A percentile compares a stretch with the other conserved stretches of the same genome.
These are phyloP conservation scores for Fusarium buxicola DNA, from an alignment of 2,329 filamentous ascomycete species.

Conservation along the genomic window DNA sequence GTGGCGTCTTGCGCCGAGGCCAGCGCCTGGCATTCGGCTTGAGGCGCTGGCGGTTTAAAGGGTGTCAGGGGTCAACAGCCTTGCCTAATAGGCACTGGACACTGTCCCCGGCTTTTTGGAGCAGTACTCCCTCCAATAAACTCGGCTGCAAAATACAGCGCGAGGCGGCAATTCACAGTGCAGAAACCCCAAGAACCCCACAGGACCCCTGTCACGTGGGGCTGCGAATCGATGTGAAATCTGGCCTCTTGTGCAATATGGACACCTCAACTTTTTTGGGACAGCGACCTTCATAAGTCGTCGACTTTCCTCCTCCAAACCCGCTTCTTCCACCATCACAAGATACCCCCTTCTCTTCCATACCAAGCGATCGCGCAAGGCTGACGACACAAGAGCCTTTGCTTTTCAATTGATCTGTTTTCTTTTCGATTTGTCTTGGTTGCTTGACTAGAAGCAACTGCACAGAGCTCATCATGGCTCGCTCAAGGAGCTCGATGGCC, in stretches of 20 bases:
- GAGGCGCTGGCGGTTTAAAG: slow-evolving; percentile 29
- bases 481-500: slow-evolving; percentile 76
- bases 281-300: slow-evolving; percentile 52
- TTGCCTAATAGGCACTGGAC: slow-evolving; percentile 15
- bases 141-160: neutral
- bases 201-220: slow-evolving; percentile 51
- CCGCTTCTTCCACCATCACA: slow-evolving; percentile 46
- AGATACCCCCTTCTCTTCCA: slow-evolving; percentile 46
- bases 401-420: slow-evolving; percentile 40
- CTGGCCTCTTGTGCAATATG: slow-evolving; percentile 62
- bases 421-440: slow-evolving; percentile 40
- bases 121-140: slow-evolving; percentile 3
- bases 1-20: slow-evolving; percentile 25
- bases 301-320: slow-evolving; percentile 47
- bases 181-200: neutral
- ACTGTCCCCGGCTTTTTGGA: slow-evolving; percentile 29
- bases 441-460: slow-evolving; percentile 38
- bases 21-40: slow-evolving; percentile 11
- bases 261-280: slow-evolving; percentile 58
- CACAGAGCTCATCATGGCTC: slow-evolving; percentile 58
- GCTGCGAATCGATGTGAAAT: slow-evolving; percentile 55
- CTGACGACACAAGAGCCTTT: slow-evolving; percentile 45
- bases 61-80: slow-evolving; percentile 33
- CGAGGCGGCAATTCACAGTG: slow-evolving; percentile 40
- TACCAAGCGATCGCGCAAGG: slow-evolving; percentile 47